phyloP scores from a whole-genome alignment of 345 rosid genomes.

The Populus ilicifolia region DNA sequence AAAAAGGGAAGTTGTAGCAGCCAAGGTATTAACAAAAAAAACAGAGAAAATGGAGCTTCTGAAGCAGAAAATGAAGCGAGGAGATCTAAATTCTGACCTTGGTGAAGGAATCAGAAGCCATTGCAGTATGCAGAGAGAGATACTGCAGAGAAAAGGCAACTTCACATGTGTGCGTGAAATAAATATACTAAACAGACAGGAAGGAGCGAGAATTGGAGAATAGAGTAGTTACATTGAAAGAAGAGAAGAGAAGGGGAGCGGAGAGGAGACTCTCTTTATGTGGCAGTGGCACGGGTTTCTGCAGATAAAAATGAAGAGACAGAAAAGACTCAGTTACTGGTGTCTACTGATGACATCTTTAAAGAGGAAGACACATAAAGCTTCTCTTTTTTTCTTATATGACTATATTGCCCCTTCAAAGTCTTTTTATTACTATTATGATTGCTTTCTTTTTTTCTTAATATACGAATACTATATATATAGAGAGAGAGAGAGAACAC shows the following conservation, averaged over 20 bases:
- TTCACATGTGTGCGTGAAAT: not conserved
- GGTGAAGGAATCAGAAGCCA: slow-evolving; percentile 23
- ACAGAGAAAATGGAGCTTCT: not conserved
- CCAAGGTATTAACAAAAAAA: not conserved
- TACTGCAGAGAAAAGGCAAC: not conserved
- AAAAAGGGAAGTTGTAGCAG: not conserved
- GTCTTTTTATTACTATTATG: no score
- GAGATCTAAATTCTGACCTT: slow-evolving; percentile 25
- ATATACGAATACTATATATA: no score
- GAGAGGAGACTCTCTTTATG: slow-evolving; percentile 7
- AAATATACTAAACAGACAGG: not conserved
- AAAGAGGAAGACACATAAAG: no score
- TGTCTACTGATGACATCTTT: no score
- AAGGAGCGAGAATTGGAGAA: not conserved
- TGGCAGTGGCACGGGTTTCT: slow-evolving; percentile 30
- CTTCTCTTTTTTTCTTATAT: no score
- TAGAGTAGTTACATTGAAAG: not conserved
- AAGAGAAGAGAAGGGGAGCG: slow-evolving; percentile 2
- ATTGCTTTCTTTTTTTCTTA: no score
- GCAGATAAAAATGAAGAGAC: not conserved
- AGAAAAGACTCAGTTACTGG: slow-evolving; percentile 10
- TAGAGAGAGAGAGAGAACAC: no score
- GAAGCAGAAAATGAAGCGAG: not conserved
- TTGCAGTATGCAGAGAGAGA: not conserved
- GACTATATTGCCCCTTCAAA: no score